Base-by-base conservation (phyloP, 768 basidiomycete genomes). In the Mycena venus region DNA sequence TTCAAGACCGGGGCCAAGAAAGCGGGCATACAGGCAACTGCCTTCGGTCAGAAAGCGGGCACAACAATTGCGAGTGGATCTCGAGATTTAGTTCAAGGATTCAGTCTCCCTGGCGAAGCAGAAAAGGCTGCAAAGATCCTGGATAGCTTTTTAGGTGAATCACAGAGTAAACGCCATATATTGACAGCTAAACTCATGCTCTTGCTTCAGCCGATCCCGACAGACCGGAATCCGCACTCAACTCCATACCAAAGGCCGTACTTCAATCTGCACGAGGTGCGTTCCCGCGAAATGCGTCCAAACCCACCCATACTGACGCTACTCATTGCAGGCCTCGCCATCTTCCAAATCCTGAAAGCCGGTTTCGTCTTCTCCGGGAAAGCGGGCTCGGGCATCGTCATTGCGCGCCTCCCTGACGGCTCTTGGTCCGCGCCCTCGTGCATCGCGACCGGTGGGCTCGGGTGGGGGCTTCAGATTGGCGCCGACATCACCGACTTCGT, bases 341-440 rank as follows among this genome's bases (percentile, higher is more conserved):
- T 68, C 51, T 70, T 66, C 70, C 74, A 75, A 51, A 56, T 75
- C 23, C 56, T 72, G n/a, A 72, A 72, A 29, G 70, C 70, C 7
- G 70, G 70, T 8, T 72, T 72, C 63, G 70, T 72, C 32, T 72
- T 72, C 25, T 72, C 70, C 19, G 70, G 70, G 42, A 72, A 72
- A n/a, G 70, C 70, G 12, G 70, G 94, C 95, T 72, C 70, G 31
- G 70, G 70, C 25, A 27, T 72, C 56, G 70, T 72, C 70, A 72
- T 72, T 40, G 70, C 70, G 21, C 62, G 70, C 56, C 70, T 72
- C 34, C 70, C 70, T 44, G 72, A 99, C 79, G 98, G 98, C 77
- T 96, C 96, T 12, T 98, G 96, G 96, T 96, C 95, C 59, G 98
- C 98, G 1, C 98, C 98, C 4, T 96, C 95, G 27, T 99, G 97